phyloP scores from a whole-genome alignment of 768 basidiomycete species.

The Rhodotorula sphaerocarpa region DNA sequence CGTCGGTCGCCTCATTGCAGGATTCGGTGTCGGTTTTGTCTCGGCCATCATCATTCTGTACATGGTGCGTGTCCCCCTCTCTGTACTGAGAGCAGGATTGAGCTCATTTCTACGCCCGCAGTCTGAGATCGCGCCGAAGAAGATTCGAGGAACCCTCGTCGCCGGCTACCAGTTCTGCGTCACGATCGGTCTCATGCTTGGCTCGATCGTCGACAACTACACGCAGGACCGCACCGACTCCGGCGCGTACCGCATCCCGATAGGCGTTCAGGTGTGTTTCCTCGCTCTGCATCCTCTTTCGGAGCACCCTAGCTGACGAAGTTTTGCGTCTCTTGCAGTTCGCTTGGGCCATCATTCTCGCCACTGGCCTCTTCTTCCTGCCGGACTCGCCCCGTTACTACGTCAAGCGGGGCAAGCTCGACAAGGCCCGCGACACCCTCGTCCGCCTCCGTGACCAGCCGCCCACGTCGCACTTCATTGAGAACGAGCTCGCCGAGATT shows the following conservation, averaged over 20 bases:
- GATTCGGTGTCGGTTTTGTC: conserved; percentile 70
- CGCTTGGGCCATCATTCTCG: conserved; percentile 66
- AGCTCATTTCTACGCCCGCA: background rate
- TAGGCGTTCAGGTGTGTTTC: conserved; percentile 47
- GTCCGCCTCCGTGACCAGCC: conserved; percentile 54
- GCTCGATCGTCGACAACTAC: conserved; percentile 57
- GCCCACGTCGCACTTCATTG: conserved; percentile 51
- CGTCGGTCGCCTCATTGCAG: conserved; percentile 63
- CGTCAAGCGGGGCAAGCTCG: conserved; percentile 59
- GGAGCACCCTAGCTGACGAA: no score
- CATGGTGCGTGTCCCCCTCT: conserved; percentile 3
- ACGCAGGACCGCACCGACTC: conserved; percentile 50
- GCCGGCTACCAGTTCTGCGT: conserved; percentile 44
- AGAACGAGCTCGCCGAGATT: conserved; percentile 53
- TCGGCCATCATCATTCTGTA: conserved; percentile 52
- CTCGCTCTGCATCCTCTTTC: background rate
- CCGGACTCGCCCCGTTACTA: conserved; percentile 49
- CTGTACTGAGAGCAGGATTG: background rate
- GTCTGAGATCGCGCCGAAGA: conserved; percentile 59
- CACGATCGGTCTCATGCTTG: conserved; percentile 54
- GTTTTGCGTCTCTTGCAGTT: no score
- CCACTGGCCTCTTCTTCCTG: conserved; percentile 61
- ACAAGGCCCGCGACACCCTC: conserved; percentile 54
- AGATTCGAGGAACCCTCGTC: conserved; percentile 66
- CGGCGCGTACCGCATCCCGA: conserved; percentile 51